Evolutionary conservation across 2,329 filamentous ascomycete genomes (phyloP).

Genomic region (Apiospora arundinis): DNA sequence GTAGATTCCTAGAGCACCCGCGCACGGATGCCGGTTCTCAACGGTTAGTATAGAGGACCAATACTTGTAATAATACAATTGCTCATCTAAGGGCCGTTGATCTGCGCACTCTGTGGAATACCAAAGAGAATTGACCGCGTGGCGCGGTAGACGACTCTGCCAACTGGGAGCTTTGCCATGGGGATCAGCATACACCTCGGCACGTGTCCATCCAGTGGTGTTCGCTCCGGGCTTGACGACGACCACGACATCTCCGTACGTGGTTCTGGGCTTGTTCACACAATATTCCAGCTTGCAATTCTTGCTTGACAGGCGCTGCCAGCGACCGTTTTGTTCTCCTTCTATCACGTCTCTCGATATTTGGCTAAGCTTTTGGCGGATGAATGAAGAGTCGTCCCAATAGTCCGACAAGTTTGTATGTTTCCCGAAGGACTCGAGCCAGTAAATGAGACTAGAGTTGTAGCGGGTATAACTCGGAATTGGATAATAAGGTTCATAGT

Average conservation of each 20-base stretch:
- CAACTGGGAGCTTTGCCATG: background rate
- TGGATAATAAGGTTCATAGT: too few relatives aligned
- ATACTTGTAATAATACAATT: too few relatives aligned
- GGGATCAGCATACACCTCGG: background rate
- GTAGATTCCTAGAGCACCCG: background rate
- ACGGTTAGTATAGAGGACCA: too few relatives aligned
- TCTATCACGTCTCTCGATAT: background rate
- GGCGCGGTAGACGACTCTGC: background rate
- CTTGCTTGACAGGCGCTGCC: background rate
- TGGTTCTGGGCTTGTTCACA: background rate
- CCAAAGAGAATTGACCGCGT: background rate
- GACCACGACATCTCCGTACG: constrained; percentile 5
- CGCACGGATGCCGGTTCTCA: too few relatives aligned
- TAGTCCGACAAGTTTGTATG: background rate
- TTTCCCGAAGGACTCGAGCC: background rate
- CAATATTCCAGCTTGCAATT: background rate
- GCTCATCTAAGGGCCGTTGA: too few relatives aligned
- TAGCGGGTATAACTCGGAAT: too few relatives aligned
- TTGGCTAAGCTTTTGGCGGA: background rate
- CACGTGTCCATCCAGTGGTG: background rate
- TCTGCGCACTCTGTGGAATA: background rate
- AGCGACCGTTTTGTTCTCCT: background rate
- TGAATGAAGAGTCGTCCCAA: background rate
- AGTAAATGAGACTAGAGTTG: too few relatives aligned
- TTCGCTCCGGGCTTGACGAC: background rate